Base-by-base conservation (phyloP, 257 asterid genomes). In the Ilex aquifolium region DNA sequence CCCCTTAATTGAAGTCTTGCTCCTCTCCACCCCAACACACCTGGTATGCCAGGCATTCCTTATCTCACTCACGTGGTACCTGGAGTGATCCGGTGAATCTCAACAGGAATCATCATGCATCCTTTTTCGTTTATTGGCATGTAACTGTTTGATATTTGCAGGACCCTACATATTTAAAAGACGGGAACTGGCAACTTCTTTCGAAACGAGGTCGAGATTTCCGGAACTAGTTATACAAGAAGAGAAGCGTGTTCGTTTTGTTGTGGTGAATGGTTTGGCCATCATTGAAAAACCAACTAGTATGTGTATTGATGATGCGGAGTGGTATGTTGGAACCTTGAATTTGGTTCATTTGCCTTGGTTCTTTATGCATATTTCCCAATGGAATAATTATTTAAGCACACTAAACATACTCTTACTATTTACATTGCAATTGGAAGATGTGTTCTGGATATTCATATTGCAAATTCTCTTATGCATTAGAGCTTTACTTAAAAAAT, bases 231-330 rank as follows among this genome's bases (percentile, higher is more conserved):
- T 93, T 62, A 80, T 87, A 74, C 99, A 93, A 68, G 97, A 93
- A 76, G 97, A 90, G 78, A 93, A 90, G 76, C 99, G 97, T 64
- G 95, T 93, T 68, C 97, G 97, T 44, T 93, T 93, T 57, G 99
- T 93, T 56, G 99, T 90, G 77, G 95, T 93, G 65, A 92, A 93
- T 78, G 99, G 99, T 67, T 79, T 93, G 69, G 65, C 87, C 59
- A 87, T 93, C 32, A 79, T 82, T 69, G 99, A 90, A 57, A 93
- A 85, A 65, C 99, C 99, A 66, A 61, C 87, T 64, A 84, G 79
- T 77, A 72, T 93, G 70, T 75, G 66, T 63, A 64, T 74, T 11
- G 91, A 87, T 71, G 96, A 90, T 74, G 85, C 87, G 63, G 96
- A 90, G 73, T 90, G 99, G 97, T 92, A 82, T 56, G 87, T 36